These are phyloP conservation scores for Dendrobium catenatum DNA, from an alignment of 106 monocot genomes.

Conservation along the genomic window DNA sequence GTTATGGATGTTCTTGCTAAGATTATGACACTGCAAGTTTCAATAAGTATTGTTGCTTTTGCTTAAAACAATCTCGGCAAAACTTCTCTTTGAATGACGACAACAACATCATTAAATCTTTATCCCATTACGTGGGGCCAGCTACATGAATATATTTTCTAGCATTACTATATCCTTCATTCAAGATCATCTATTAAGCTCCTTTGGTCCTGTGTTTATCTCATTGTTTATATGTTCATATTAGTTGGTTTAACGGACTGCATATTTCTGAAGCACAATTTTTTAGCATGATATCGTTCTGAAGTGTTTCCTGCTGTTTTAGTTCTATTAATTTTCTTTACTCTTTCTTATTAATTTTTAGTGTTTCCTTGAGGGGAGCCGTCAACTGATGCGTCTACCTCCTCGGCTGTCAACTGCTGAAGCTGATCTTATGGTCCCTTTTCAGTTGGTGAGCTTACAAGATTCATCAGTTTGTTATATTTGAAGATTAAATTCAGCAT, in stretches of 20 bases:
- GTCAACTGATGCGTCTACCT: constrained; percentile 89
- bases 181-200: not conserved
- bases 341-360: constrained; percentile 15
- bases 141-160: not conserved
- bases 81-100: not conserved
- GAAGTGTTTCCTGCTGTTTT: not conserved
- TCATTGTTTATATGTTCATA: not conserved
- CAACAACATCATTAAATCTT: no score
- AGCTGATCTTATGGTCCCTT: constrained; percentile 97
- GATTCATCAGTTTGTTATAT: not conserved
- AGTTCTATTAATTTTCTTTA: not conserved
- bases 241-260: not conserved
- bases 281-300: not conserved
- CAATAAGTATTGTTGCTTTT: not conserved
- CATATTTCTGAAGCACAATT: not conserved
- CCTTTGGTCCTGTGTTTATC: not conserved
- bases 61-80: not conserved
- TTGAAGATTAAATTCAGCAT: not conserved
- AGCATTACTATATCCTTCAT: not conserved
- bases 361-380: constrained; percentile 99
- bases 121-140: no score
- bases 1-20: not conserved
- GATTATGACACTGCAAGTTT: not conserved
- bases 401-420: constrained; percentile 96
- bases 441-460: constrained; percentile 74